Evolutionary conservation across 306 rosid genomes (phyloP).

Genomic region (Vigna trinervia): DNA sequence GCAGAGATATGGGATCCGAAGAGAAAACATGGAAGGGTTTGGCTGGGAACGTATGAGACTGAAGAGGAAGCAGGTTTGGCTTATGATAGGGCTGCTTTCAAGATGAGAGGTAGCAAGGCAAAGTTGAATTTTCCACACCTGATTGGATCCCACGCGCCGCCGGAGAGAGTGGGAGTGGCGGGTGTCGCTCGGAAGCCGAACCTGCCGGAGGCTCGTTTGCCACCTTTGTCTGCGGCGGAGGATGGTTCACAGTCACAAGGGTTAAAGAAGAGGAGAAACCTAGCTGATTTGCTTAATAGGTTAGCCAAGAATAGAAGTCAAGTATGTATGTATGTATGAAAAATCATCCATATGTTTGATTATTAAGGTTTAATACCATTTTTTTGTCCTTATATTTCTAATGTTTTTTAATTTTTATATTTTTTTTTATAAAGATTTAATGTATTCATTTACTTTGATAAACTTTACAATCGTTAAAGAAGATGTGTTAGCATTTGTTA

Average conservation of each 20-base stretch:
- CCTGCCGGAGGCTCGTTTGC: background rate
- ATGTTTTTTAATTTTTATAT: no score
- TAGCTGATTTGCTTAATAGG: conserved; percentile 31
- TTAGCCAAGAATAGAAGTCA: conserved; percentile 20
- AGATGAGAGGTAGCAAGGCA: conserved; percentile 60
- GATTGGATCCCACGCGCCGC: conserved; percentile 32
- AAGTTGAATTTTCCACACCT: conserved; percentile 65
- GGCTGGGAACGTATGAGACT: conserved; percentile 13
- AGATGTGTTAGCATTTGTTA: no score
- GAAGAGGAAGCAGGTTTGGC: conserved; percentile 46
- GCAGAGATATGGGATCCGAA: conserved; percentile 24
- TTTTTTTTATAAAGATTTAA: no score
- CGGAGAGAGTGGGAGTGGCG: conserved; percentile 24
- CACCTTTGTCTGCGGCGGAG: background rate
- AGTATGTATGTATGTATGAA: background rate
- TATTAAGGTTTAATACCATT: no score
- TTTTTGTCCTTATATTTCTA: no score
- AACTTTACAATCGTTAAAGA: no score
- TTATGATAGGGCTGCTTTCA: conserved; percentile 60
- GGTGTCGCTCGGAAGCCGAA: background rate
- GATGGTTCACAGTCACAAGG: conserved; percentile 1
- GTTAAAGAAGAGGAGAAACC: conserved; percentile 15
- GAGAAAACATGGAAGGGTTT: conserved; percentile 1
- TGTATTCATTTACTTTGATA: no score
- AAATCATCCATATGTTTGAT: background rate